phyloP scores from a whole-genome alignment of 2,329 filamentous ascomycete species.

The Trichoderma citrinoviride region DNA sequence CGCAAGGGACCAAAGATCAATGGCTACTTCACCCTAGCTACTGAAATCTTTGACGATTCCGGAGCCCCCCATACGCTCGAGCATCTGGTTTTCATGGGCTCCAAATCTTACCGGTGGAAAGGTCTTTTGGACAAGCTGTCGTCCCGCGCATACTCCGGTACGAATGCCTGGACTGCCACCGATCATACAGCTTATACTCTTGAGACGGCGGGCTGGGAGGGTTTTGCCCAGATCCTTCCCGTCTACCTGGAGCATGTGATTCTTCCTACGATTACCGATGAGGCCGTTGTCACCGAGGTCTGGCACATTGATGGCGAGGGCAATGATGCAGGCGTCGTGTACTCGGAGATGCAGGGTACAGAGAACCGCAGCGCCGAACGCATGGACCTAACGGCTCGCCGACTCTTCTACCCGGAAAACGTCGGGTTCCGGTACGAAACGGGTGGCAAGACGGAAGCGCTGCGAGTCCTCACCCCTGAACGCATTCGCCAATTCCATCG shows the following conservation, averaged over 20 bases:
- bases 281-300: slow-evolving; percentile 91
- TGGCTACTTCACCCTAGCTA: slow-evolving; percentile 92
- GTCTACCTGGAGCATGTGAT: slow-evolving; percentile 95
- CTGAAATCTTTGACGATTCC: slow-evolving; percentile 96
- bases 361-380: slow-evolving; percentile 82
- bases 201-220: slow-evolving; percentile 94
- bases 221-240: slow-evolving; percentile 89
- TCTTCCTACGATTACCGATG: slow-evolving; percentile 86
- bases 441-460: slow-evolving; percentile 92
- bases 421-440: slow-evolving; percentile 96
- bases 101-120: slow-evolving; percentile 90
- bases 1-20: slow-evolving; percentile 91
- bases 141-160: slow-evolving; percentile 86
- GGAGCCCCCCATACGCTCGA: slow-evolving; percentile 87
- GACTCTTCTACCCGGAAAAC: slow-evolving; percentile 80
- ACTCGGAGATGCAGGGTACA: slow-evolving; percentile 97
- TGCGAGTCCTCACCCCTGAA: slow-evolving; percentile 81
- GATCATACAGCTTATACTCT: slow-evolving; percentile 97
- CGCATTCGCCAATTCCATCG: slow-evolving; percentile 92
- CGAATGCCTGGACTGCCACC: slow-evolving; percentile 95
- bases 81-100: slow-evolving; percentile 84
- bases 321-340: slow-evolving; percentile 94
- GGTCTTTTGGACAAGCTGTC: slow-evolving; percentile 92
- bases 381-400: slow-evolving; percentile 79
- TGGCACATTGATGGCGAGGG: slow-evolving; percentile 92